Evolutionary conservation across 768 basidiomycete genomes (phyloP).

Genomic region (Chalciporus pseudorubinellus): DNA sequence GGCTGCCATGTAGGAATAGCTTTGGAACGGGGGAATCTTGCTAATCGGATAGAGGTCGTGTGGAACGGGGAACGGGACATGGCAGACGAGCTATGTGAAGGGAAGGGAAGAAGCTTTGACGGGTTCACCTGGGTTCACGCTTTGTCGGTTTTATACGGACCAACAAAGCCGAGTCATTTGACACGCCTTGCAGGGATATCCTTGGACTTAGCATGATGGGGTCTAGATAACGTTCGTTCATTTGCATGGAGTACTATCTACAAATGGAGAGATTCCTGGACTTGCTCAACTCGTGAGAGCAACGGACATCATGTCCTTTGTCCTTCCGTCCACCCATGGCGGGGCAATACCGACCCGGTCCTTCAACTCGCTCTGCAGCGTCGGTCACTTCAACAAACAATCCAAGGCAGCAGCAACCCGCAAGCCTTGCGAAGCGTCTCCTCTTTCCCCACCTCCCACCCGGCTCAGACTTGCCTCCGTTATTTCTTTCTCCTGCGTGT

Average conservation of each 20-base stretch:
- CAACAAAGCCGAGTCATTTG: not conserved
- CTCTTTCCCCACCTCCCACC: constrained; percentile 56
- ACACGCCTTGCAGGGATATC: no score
- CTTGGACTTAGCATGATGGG: no score
- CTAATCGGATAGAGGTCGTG: constrained; percentile 10
- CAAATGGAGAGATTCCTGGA: not conserved
- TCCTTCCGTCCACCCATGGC: constrained; percentile 5
- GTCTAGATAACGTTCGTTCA: no score
- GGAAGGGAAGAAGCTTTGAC: not conserved
- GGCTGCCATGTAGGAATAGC: constrained; percentile 9
- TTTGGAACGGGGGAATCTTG: constrained; percentile 4
- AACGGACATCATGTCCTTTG: not conserved
- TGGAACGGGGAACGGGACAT: constrained; percentile 22
- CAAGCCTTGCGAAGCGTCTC: constrained; percentile 52
- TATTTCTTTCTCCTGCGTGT: constrained; percentile 45
- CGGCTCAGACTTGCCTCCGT: constrained; percentile 47
- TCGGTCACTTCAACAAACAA: constrained; percentile 22
- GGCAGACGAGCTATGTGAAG: constrained; percentile 2
- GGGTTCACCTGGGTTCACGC: not conserved
- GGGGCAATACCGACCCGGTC: constrained; percentile 1
- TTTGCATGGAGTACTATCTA: no score
- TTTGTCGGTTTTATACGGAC: constrained; percentile 24
- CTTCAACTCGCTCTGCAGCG: constrained; percentile 22
- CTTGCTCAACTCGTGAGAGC: not conserved
- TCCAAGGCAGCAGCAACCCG: constrained; percentile 25